Conservation (phyloP, 495 filamentous ascomycete species). For the Xylaria castorea region DNA sequence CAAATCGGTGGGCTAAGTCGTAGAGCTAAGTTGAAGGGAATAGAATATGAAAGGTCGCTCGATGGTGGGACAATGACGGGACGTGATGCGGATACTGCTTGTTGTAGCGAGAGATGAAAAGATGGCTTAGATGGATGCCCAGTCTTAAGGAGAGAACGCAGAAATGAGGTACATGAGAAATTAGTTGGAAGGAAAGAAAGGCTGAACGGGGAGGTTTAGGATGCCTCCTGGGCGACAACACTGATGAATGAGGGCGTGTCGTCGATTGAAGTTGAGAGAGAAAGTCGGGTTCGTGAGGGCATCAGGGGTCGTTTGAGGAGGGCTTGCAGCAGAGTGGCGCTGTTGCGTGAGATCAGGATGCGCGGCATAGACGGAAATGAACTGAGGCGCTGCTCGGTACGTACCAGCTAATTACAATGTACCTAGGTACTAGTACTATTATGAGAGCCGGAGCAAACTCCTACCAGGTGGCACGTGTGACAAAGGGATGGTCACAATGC, state of each 20-base stretch:
- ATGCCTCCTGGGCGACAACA: not conserved
- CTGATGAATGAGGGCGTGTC: not conserved
- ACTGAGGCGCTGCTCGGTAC: not conserved
- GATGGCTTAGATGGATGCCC: conserved; percentile 3
- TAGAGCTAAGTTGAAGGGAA: not conserved
- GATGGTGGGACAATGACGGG: not conserved
- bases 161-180: not conserved
- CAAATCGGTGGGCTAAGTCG: not conserved
- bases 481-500: not conserved
- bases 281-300: not conserved
- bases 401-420: not conserved
- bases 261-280: conserved; percentile 2
- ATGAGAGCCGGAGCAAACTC: not conserved
- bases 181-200: not conserved
- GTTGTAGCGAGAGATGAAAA: not conserved
- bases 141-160: not conserved
- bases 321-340: conserved; percentile 17
- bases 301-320: conserved; percentile 9
- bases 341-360: conserved; percentile 8
- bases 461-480: conserved; percentile 4
- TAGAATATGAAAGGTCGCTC: not conserved
- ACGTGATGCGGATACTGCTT: not conserved
- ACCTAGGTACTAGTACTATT: not conserved
- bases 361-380: conserved; percentile 11
- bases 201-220: not conserved